A percentile compares a stretch with the other conserved stretches of the same genome.
Conservation (phyloP, 1,139 yeast genomes). For the Eremothecium gossypii region DNA sequence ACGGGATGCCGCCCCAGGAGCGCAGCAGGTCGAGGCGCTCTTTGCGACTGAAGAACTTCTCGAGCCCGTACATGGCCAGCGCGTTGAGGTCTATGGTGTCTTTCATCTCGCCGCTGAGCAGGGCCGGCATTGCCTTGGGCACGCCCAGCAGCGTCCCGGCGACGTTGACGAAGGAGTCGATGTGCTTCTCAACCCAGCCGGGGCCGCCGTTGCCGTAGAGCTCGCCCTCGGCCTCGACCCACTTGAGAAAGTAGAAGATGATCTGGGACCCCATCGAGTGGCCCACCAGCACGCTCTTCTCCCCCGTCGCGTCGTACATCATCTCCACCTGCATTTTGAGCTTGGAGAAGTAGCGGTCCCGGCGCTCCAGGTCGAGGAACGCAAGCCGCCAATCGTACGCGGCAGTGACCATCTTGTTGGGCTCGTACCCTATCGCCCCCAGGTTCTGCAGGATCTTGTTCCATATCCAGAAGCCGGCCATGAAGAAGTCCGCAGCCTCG, state of each 20-base stretch:
- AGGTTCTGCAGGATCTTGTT: conserved; percentile 84
- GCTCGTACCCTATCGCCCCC: conserved; percentile 90
- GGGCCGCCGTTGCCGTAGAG: conserved; percentile 82
- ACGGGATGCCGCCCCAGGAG: conserved; percentile 87
- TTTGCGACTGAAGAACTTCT: conserved; percentile 79
- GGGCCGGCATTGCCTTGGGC: conserved; percentile 86
- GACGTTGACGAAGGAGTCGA: conserved; percentile 74
- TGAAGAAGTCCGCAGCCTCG: conserved; percentile 93
- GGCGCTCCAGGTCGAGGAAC: conserved; percentile 72
- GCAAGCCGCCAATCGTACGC: conserved; percentile 95
- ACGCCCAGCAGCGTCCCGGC: conserved; percentile 87
- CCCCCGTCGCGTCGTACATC: conserved; percentile 41
- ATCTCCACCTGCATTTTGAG: conserved; percentile 66
- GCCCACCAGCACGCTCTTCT: conserved; percentile 71
- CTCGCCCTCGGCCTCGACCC: conserved; percentile 87
- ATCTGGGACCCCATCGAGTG: conserved; percentile 97
- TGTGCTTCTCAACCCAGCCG: conserved; percentile 75
- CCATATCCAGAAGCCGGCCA: conserved; percentile 99
- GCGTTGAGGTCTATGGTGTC: conserved; percentile 93
- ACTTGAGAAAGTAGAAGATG: conserved; percentile 76
- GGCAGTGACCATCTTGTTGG: conserved; percentile 82
- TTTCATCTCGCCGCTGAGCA: conserved; percentile 93
- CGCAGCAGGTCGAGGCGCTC: conserved; percentile 82
- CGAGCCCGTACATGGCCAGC: conserved; percentile 87
- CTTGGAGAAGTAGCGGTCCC: conserved; percentile 78